Conservation (phyloP, 345 rosid species). For the Salix suchowensis region DNA sequence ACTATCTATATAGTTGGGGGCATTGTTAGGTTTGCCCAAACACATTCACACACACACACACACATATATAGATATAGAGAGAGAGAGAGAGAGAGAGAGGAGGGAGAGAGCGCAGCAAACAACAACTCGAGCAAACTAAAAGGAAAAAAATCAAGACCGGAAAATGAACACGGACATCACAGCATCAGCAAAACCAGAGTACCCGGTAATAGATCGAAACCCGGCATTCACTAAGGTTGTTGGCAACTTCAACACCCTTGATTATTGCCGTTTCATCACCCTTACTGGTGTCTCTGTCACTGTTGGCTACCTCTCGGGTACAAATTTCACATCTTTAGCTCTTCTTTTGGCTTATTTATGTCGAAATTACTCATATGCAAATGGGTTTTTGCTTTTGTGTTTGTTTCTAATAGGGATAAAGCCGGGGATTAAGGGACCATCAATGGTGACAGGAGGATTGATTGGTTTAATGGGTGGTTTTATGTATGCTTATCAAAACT, state of each 20-base stretch:
- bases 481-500: constrained; percentile 99
- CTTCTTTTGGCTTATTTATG: background rate
- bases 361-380: background rate
- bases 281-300: constrained; percentile 83
- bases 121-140: background rate
- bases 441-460: constrained; percentile 97
- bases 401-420: constrained; percentile 52
- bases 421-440: constrained; percentile 87
- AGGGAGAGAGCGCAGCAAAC: background rate
- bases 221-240: constrained; percentile 78
- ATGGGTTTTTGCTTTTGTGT: background rate
- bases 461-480: constrained; percentile 98
- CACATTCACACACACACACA: background rate
- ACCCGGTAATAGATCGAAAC: constrained; percentile 80
- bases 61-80: too few species aligned
- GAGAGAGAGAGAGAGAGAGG: background rate
- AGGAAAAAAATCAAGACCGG: background rate
- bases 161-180: constrained; percentile 91
- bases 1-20: background rate
- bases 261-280: constrained; percentile 70
- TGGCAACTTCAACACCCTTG: constrained; percentile 73
- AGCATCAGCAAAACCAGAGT: constrained; percentile 85
- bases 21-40: background rate
- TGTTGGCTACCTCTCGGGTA: constrained; percentile 92
- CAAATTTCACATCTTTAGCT: background rate